These are phyloP conservation scores for Aureobasidium sp. DNA, from an alignment of 2,329 filamentous ascomycete genomes.

Conservation along the genomic window DNA sequence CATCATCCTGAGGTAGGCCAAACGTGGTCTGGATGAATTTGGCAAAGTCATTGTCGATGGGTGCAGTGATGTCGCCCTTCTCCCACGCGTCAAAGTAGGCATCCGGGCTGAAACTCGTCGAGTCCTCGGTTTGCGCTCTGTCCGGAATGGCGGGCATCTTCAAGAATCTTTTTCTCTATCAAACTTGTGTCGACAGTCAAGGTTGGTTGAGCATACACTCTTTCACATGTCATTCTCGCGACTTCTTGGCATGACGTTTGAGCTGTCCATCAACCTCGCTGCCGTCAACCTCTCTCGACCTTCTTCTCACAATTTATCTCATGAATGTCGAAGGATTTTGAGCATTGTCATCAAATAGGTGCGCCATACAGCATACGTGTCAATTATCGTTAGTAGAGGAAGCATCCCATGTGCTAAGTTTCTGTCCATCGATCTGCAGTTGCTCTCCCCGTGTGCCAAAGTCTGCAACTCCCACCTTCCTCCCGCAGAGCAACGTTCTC, in stretches of 20 bases:
- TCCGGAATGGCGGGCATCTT: conserved; percentile 24
- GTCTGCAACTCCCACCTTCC: no score
- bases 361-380: no score
- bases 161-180: no score
- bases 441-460: no score
- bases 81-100: conserved; percentile 36
- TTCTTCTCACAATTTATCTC: neutral
- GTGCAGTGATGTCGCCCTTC: conserved; percentile 27
- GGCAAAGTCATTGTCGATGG: conserved; percentile 35
- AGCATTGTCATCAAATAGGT: no score
- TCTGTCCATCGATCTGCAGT: no score
- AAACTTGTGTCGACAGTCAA: neutral
- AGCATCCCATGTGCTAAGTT: no score
- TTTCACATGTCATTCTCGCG: conserved; percentile 1
- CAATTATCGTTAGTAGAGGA: no score
- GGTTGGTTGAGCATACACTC: neutral
- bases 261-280: neutral
- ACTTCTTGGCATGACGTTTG: conserved; percentile 7
- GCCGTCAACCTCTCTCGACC: neutral
- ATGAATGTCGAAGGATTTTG: no score
- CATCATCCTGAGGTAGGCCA: conserved; percentile 34
- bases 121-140: conserved; percentile 30
- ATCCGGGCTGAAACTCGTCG: conserved; percentile 37
- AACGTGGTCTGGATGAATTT: conserved; percentile 41
- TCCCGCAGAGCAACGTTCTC: no score